These are phyloP conservation scores for Bipolaris victoriae DNA, from an alignment of 2,329 filamentous ascomycete genomes.

Conservation along the genomic window DNA sequence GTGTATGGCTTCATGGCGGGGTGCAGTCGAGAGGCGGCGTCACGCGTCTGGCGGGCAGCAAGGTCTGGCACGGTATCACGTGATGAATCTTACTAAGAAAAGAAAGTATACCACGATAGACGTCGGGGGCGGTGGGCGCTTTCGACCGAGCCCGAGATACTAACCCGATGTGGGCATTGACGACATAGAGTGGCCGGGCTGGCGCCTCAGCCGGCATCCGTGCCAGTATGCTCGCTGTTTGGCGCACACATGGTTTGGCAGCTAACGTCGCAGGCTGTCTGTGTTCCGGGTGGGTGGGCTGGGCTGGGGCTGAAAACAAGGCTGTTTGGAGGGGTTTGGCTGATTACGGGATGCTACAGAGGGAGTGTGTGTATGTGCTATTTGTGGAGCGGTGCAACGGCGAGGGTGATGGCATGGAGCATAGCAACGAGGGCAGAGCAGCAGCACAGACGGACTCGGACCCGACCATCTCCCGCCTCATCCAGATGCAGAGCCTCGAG, in stretches of 20 bases:
- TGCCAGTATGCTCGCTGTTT: neutral
- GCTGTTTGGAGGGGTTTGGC: no score
- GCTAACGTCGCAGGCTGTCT: conserved; percentile 1
- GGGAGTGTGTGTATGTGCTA: neutral
- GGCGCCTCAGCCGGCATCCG: conserved; percentile 27
- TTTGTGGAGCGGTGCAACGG: neutral
- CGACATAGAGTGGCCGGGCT: conserved; percentile 30
- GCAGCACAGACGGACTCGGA: neutral
- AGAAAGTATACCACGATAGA: no score
- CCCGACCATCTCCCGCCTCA: conserved; percentile 4
- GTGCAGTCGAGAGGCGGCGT: conserved; percentile 7
- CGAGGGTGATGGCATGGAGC: neutral
- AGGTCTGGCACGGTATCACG: conserved; percentile 23
- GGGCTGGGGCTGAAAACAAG: neutral
- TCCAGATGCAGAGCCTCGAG: neutral
- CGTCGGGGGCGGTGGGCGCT: conserved; percentile 1
- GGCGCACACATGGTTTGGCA: conserved; percentile 12
- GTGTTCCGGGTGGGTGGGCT: neutral
- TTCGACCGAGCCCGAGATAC: neutral
- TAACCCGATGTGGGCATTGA: conserved; percentile 10
- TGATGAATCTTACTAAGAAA: neutral
- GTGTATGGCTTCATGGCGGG: neutral
- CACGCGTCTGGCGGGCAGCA: conserved; percentile 11
- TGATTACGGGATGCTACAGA: no score
- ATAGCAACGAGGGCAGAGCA: neutral